phyloP scores from a whole-genome alignment of 371 early-diverging fungal species.

The Catenaria anguillulae region DNA sequence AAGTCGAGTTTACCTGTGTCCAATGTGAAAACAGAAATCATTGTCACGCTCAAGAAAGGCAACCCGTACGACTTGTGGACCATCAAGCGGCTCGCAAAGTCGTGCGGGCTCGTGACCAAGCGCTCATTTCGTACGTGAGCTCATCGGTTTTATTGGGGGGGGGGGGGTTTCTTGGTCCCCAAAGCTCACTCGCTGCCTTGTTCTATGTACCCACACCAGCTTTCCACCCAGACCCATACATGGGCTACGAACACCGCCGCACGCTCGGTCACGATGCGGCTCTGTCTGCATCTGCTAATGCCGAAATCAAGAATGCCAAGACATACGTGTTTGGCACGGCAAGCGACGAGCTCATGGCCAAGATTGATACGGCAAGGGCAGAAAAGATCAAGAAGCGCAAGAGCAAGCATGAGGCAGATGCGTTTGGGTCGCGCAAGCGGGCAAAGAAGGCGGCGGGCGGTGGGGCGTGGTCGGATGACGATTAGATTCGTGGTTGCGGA shows the following conservation, averaged over 20 bases:
- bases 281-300: slow-evolving; percentile 54
- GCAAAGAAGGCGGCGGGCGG: no score
- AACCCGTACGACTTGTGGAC: slow-evolving; percentile 81
- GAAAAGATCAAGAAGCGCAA: no score
- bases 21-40: slow-evolving; percentile 35
- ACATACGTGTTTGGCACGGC: slow-evolving; percentile 14
- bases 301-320: slow-evolving; percentile 61
- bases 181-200: no score
- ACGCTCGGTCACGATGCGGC: slow-evolving; percentile 83
- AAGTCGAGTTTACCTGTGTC: slow-evolving; percentile 38
- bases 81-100: slow-evolving; percentile 52
- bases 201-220: no score
- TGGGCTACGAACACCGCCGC: slow-evolving; percentile 83
- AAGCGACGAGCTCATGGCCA: not conserved
- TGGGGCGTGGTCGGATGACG: no score
- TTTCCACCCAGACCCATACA: slow-evolving; percentile 54
- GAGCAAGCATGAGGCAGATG: no score
- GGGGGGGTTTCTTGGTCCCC: no score
- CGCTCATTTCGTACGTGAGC: slow-evolving; percentile 19
- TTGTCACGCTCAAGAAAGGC: slow-evolving; percentile 69
- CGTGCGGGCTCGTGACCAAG: slow-evolving; percentile 37
- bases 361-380: no score
- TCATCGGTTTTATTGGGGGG: no score
- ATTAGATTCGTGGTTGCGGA: no score
- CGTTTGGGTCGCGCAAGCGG: no score